Conservation (phyloP, 371 early-diverging fungal species). For the Chytridium lagenaria region DNA sequence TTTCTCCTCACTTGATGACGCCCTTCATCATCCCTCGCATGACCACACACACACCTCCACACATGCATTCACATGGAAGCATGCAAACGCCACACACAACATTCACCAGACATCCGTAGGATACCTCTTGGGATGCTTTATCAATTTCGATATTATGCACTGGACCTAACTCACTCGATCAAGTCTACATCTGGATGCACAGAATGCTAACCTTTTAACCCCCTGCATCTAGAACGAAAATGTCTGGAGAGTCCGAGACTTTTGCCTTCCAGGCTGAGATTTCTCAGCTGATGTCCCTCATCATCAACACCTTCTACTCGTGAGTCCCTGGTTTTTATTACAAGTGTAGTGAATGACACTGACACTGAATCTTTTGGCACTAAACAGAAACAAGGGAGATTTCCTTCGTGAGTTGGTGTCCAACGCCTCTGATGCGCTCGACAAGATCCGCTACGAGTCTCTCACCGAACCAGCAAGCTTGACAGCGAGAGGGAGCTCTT, state of each 20-base stretch:
- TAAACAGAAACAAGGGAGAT: slow-evolving; percentile 92
- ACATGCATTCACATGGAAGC: neutral
- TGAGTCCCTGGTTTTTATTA: slow-evolving; percentile 17
- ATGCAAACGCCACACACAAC: too few species aligned
- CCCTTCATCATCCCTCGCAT: too few species aligned
- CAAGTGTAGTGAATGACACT: too few species aligned
- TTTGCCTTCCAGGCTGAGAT: slow-evolving; percentile 82
- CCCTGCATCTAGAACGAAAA: neutral
- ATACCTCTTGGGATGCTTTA: too few species aligned
- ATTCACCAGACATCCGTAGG: too few species aligned
- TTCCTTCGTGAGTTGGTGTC: slow-evolving; percentile 95
- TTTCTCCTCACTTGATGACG: too few species aligned
- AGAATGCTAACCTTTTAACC: too few species aligned
- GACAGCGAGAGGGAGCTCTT: slow-evolving; percentile 78
- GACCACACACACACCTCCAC: too few species aligned
- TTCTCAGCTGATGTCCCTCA: slow-evolving; percentile 66
- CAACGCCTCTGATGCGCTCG: slow-evolving; percentile 95
- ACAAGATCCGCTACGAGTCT: slow-evolving; percentile 90
- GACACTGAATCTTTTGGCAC: too few species aligned
- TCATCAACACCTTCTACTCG: slow-evolving; percentile 73
- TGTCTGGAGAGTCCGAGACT: slow-evolving; percentile 56
- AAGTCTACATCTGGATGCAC: too few species aligned
- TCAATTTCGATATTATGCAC: too few species aligned
- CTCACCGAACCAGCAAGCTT: slow-evolving; percentile 81
- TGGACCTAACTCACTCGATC: too few species aligned